Percentiles rank a stretch among this genome's conserved stretches.
These are phyloP conservation scores for Stephania yunnanensis DNA, from an alignment of 164 flowering plant genomes.

Conservation along the genomic window DNA sequence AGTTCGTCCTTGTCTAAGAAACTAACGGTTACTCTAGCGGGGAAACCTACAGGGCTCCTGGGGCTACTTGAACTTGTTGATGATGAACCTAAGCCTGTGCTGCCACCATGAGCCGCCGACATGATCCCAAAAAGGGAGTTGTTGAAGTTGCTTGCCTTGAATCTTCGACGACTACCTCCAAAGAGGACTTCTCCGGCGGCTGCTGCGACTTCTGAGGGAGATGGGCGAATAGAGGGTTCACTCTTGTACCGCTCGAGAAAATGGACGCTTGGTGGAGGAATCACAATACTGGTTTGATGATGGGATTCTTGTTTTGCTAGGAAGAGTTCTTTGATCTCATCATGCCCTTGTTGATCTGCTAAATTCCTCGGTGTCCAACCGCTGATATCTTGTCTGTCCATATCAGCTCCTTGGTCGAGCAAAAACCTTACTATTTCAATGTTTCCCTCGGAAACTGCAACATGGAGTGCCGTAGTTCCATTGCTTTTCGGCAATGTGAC, in stretches of 20 bases:
- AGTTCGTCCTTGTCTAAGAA: conserved; percentile 46
- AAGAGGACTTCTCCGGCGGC: conserved; percentile 19
- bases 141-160: conserved; percentile 50
- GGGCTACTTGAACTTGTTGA: conserved; percentile 10
- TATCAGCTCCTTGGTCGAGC: conserved; percentile 49
- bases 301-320: conserved; percentile 24
- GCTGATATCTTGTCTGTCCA: conserved; percentile 45
- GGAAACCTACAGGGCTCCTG: conserved; percentile 1
- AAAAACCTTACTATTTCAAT: conserved; percentile 51
- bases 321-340: conserved; percentile 56
- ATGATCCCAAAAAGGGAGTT: conserved; percentile 83
- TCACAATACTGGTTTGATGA: conserved; percentile 15
- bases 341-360: conserved; percentile 86
- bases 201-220: conserved; percentile 21
- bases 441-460: conserved; percentile 77
- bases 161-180: conserved; percentile 37
- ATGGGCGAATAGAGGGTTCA: conserved; percentile 42
- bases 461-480: conserved; percentile 73
- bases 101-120: conserved; percentile 45
- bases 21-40: conserved; percentile 50
- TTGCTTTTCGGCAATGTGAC: conserved; percentile 36
- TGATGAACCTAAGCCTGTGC: conserved; percentile 20
- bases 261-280: conserved; percentile 25
- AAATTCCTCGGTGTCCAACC: conserved; percentile 81
- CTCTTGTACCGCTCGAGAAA: conserved; percentile 47